Evolutionary conservation across 257 asterid genomes (phyloP), one percentile per base, ranked within the genome.

Genomic region (Plantago ovata): DNA sequence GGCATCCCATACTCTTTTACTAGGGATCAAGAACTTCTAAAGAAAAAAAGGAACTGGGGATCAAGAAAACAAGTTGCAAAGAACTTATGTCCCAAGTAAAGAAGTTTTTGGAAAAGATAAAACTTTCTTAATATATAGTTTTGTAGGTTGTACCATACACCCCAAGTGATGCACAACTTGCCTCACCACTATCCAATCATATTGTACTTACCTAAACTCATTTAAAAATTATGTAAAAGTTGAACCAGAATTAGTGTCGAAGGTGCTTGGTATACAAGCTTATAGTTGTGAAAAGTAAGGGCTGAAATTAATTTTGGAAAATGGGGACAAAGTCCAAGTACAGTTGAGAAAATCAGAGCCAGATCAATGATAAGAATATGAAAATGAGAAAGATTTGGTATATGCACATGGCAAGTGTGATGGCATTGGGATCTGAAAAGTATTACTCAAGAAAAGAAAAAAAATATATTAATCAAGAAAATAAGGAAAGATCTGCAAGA

Each of bases 361-460:
- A 72, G 67, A 58, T 76, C 45, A 76, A 64, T 56, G n/a, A n/a
- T n/a, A n/a, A 10, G 43, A 45, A 61, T 42, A 39, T 38, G 61
- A 46, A 45, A 64, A 64, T 62, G 14, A 62, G 48, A 62, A 72
- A 66, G 16, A 38, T 62, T 47, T 18, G 4, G 15, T 68, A 20
- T 55, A 0, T 14, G 75, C 78, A 78, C 78, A 70, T 74, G 78
- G 65, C 64, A 59, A 64, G 22, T n/a, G n/a, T n/a, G n/a, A 51
- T 60, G 54, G 52, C 80, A 74, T 78, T 74, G 74, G 84, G 78
- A 74, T 74, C 78, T 65, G 69, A 40, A 52, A 13, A 57, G 0
- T 38, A 51, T 9, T 54, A 72, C 56, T 42, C 53, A 55, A 38
- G 16, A 23, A 23, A 42, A 7, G 13, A 58, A 43, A 19, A n/a